Evolutionary conservation across 306 rosid genomes (phyloP).

Genomic region (Phaseolus lunatus): DNA sequence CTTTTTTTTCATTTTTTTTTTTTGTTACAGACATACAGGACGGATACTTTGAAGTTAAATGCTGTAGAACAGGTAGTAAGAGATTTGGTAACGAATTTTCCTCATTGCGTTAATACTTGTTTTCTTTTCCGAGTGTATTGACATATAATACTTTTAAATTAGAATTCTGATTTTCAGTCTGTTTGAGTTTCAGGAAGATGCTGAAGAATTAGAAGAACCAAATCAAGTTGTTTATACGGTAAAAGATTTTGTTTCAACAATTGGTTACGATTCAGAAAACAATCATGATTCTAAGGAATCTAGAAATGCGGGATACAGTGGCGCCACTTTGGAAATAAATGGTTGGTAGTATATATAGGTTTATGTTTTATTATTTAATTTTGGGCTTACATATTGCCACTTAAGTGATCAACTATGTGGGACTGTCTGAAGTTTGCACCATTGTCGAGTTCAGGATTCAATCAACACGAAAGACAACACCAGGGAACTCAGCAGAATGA

Average conservation of each 20-base stretch:
- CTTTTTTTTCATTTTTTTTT: not conserved
- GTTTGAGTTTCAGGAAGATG: conserved; percentile 58
- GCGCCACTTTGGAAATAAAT: conserved; percentile 47
- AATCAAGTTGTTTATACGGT: conserved; percentile 71
- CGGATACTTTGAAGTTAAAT: conserved; percentile 59
- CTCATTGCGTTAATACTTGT: not conserved
- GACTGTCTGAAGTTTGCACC: conserved; percentile 15
- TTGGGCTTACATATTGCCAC: conserved; percentile 23
- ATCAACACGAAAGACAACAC: conserved; percentile 15
- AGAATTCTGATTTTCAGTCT: not conserved
- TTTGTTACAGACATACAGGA: conserved; percentile 71
- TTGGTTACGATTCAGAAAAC: conserved; percentile 46
- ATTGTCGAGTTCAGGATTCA: conserved; percentile 41
- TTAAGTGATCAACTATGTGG: conserved; percentile 13
- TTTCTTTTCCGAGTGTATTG: not conserved
- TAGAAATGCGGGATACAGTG: conserved; percentile 46
- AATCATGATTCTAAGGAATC: conserved; percentile 50
- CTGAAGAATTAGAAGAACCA: conserved; percentile 72
- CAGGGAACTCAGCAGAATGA: conserved; percentile 33
- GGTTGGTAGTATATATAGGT: conserved; percentile 59
- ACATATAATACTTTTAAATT: conserved; percentile 19
- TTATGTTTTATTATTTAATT: conserved; percentile 22
- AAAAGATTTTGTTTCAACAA: conserved; percentile 49
- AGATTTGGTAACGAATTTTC: conserved; percentile 1
- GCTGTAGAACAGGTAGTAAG: conserved; percentile 70